phyloP scores from a whole-genome alignment of 106 monocot genomes.

The Cymbidium sinense region DNA sequence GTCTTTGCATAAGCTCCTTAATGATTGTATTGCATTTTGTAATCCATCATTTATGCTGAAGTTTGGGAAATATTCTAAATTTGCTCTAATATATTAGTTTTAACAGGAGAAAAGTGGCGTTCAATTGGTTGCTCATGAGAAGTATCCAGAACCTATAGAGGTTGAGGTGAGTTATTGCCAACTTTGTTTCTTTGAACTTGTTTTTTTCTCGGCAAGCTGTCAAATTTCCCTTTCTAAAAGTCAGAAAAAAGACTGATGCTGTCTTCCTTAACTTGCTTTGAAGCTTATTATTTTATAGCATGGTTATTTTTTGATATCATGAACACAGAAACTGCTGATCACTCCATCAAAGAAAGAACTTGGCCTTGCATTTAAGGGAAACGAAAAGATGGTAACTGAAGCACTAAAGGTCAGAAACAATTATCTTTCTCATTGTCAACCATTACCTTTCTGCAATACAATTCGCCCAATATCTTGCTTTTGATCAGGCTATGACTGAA shows the following conservation, averaged over 20 bases:
- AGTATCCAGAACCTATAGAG: conserved; percentile 84
- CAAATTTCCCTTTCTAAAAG: too few species aligned
- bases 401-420: conserved; percentile 56
- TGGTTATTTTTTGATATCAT: background rate
- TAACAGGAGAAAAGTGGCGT: conserved; percentile 91
- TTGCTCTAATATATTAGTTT: conserved; percentile 4
- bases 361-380: conserved; percentile 87
- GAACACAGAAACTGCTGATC: conserved; percentile 71
- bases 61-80: background rate
- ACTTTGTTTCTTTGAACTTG: background rate
- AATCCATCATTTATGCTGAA: background rate
- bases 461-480: background rate
- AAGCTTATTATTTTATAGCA: background rate
- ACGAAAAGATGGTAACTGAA: conserved; percentile 83
- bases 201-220: too few species aligned
- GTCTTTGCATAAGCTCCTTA: too few species aligned
- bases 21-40: too few species aligned
- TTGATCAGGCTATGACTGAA: conserved; percentile 66
- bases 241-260: too few species aligned
- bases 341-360: conserved; percentile 91
- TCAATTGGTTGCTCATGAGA: conserved; percentile 83
- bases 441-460: too few species aligned
- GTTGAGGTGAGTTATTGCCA: conserved; percentile 59
- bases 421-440: too few species aligned
- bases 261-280: too few species aligned